Percentiles rank a stretch among this genome's conserved stretches.
These are phyloP conservation scores for Corylus heterophylla DNA, from an alignment of 306 rosid genomes.

Conservation along the genomic window DNA sequence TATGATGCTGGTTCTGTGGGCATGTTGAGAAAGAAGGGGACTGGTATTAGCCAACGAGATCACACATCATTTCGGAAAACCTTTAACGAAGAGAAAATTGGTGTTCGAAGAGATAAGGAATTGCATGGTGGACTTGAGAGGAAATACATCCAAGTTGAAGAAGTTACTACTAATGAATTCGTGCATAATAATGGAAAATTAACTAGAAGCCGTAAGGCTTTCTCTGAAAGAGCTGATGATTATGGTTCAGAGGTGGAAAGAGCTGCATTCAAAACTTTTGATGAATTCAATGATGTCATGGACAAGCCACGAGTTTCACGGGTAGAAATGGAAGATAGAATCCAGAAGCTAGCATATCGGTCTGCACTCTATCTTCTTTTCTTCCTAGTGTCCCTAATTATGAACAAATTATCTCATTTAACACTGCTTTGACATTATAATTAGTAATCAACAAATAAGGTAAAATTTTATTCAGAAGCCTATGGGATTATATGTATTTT, in stretches of 20 bases:
- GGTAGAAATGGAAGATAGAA: slow-evolving; percentile 82
- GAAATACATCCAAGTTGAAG: slow-evolving; percentile 33
- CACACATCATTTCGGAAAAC: slow-evolving; percentile 28
- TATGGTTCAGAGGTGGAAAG: slow-evolving; percentile 59
- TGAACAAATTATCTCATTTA: slow-evolving; percentile 4
- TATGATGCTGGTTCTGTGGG: slow-evolving; percentile 29
- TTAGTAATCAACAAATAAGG: neutral
- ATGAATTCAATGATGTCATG: slow-evolving; percentile 46
- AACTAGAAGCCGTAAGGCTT: slow-evolving; percentile 34
- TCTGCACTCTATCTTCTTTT: slow-evolving; percentile 40
- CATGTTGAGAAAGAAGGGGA: slow-evolving; percentile 16
- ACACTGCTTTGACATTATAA: neutral
- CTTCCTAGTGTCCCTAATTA: slow-evolving; percentile 22
- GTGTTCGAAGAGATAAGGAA: slow-evolving; percentile 23
- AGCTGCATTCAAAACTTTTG: slow-evolving; percentile 72
- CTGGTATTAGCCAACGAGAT: slow-evolving; percentile 28
- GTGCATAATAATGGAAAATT: slow-evolving; percentile 27
- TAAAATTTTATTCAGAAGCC: neutral
- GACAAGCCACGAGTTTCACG: slow-evolving; percentile 58
- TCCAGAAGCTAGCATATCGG: slow-evolving; percentile 73
- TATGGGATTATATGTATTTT: neutral
- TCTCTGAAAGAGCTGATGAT: slow-evolving; percentile 30
- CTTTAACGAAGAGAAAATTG: slow-evolving; percentile 30
- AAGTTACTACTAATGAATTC: slow-evolving; percentile 25
- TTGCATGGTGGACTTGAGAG: slow-evolving; percentile 25